Conservation (phyloP, 331 rosid genomes). For the Malus hybrid region DNA sequence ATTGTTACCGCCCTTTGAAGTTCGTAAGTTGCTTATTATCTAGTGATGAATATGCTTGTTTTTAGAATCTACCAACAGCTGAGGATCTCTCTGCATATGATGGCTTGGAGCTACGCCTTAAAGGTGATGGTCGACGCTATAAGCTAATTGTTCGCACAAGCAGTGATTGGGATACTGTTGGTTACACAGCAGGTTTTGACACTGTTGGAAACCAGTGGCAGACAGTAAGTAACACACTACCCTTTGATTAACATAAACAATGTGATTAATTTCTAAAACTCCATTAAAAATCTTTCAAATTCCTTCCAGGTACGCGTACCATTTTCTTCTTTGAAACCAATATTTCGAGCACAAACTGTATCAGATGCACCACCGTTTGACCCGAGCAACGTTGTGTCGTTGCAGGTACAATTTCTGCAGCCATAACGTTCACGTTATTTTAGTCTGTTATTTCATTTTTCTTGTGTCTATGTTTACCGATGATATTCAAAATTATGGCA, state of each 20-base stretch:
- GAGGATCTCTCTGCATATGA: slow-evolving; percentile 88
- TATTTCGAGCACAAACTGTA: slow-evolving; percentile 77
- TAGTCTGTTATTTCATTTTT: slow-evolving; percentile 8
- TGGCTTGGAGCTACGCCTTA: slow-evolving; percentile 78
- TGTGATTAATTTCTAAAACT: background rate
- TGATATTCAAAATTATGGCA: slow-evolving; percentile 34
- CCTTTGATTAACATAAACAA: background rate
- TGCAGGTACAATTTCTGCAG: slow-evolving; percentile 60
- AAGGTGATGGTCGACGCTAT: slow-evolving; percentile 89
- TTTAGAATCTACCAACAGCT: slow-evolving; percentile 77
- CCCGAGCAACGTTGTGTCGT: slow-evolving; percentile 50
- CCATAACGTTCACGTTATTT: background rate
- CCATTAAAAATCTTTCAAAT: background rate
- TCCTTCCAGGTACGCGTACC: slow-evolving; percentile 52
- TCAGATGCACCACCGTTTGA: slow-evolving; percentile 80
- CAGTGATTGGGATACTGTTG: slow-evolving; percentile 81
- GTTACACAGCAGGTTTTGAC: slow-evolving; percentile 68
- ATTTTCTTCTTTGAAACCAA: slow-evolving; percentile 74
- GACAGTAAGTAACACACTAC: slow-evolving; percentile 44
- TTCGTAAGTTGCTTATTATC: background rate
- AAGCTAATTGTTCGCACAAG: slow-evolving; percentile 78
- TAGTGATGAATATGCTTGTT: slow-evolving; percentile 4
- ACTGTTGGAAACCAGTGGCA: slow-evolving; percentile 83
- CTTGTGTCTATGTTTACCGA: slow-evolving; percentile 9
- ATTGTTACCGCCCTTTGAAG: background rate